Conservation (phyloP, 371 early-diverging fungal species). For the Dichotomocladium elegans region DNA sequence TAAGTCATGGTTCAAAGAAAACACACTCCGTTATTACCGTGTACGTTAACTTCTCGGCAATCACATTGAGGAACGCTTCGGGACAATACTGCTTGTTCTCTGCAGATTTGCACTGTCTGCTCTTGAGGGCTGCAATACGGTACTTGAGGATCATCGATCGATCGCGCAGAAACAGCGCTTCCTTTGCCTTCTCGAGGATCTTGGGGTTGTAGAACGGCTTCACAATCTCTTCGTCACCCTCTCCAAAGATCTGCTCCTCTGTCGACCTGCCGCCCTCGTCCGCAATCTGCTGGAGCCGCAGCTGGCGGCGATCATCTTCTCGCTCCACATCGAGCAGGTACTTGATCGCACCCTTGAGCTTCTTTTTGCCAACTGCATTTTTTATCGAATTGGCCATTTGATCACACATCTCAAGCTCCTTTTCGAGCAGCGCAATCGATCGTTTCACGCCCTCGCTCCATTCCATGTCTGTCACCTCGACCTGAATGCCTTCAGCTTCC, state of each 20-base stretch:
- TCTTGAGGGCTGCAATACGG: constrained; percentile 75
- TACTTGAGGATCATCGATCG: constrained; percentile 73
- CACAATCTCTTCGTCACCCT: constrained; percentile 41
- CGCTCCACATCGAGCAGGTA: constrained; percentile 54
- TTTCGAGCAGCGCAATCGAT: constrained; percentile 70
- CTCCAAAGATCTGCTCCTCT: constrained; percentile 13
- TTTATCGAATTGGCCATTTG: constrained; percentile 71
- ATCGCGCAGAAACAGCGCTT: constrained; percentile 74
- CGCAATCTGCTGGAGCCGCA: constrained; percentile 25
- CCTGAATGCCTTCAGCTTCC: constrained; percentile 16
- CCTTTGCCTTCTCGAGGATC: constrained; percentile 75
- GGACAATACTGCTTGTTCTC: constrained; percentile 90
- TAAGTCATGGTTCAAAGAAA: neutral
- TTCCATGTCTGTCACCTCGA: constrained; percentile 87
- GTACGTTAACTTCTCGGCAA: constrained; percentile 90
- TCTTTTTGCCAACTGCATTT: constrained; percentile 72
- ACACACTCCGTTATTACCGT: constrained; percentile 54
- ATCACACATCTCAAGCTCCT: constrained; percentile 72
- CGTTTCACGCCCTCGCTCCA: constrained; percentile 88
- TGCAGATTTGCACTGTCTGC: constrained; percentile 69
- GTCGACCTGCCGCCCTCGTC: constrained; percentile 16
- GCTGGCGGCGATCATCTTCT: constrained; percentile 47
- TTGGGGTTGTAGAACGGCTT: constrained; percentile 64
- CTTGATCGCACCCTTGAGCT: constrained; percentile 80
- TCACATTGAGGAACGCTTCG: constrained; percentile 85